These are phyloP conservation scores for Trypanosoma melophagium DNA, from an alignment of 208 protist genomes.

Conservation along the genomic window DNA sequence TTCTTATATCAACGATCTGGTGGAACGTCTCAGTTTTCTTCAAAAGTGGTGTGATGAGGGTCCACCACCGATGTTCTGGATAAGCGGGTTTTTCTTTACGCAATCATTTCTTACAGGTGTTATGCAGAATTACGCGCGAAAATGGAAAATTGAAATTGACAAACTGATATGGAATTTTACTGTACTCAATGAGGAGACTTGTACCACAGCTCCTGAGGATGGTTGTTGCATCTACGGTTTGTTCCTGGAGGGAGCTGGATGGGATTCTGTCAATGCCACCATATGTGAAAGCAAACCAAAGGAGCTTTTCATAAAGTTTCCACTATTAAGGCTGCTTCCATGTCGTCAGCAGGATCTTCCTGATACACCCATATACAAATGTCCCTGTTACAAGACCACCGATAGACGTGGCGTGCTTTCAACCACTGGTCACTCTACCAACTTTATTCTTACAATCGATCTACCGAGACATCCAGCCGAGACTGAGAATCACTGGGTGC, in stretches of 20 bases:
- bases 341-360: conserved; percentile 52
- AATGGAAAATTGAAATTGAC: conserved; percentile 95
- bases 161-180: conserved; percentile 94
- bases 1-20: conserved; percentile 95
- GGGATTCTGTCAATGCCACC: conserved; percentile 54
- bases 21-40: conserved; percentile 92
- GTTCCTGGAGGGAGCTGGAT: conserved; percentile 90
- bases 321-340: conserved; percentile 71
- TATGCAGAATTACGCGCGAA: conserved; percentile 97
- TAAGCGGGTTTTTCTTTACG: conserved; percentile 98
- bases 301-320: conserved; percentile 90
- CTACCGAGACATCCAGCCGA: conserved; percentile 71
- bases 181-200: conserved; percentile 65
- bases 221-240: conserved; percentile 91
- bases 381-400: conserved; percentile 96
- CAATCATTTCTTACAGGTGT: conserved; percentile 96
- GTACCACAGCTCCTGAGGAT: conserved; percentile 58
- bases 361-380: conserved; percentile 72
- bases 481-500: conserved; percentile 88
- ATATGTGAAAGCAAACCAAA: conserved; percentile 91
- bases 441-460: conserved; percentile 95
- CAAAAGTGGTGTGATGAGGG: conserved; percentile 80
- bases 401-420: conserved; percentile 93
- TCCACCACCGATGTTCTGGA: conserved; percentile 91
- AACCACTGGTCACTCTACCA: conserved; percentile 97